Percentiles rank a stretch among this genome's conserved stretches.
phyloP scores from a whole-genome alignment of 2,329 filamentous ascomycete genomes.

The Alternaria tenuissima region DNA sequence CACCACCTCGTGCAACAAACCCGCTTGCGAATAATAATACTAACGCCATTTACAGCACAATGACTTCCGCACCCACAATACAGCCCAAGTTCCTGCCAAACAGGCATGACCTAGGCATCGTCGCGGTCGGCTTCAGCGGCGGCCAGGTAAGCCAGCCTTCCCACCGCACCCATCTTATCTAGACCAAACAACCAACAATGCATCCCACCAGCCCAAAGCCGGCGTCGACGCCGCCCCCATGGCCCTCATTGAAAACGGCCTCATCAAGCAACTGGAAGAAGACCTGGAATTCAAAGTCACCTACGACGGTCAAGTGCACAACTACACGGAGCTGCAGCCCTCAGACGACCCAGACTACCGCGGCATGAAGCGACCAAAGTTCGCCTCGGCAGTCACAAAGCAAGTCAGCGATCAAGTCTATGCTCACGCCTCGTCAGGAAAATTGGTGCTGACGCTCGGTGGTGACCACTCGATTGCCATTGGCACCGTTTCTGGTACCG shows the following conservation, averaged over 20 bases:
- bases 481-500: constrained; percentile 86
- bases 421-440: constrained; percentile 80
- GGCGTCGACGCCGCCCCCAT: constrained; percentile 91
- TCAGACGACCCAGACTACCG: constrained; percentile 78
- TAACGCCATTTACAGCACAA: constrained; percentile 34
- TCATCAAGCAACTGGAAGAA: constrained; percentile 81
- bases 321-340: constrained; percentile 79
- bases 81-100: constrained; percentile 79
- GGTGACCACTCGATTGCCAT: constrained; percentile 98
- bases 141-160: constrained; percentile 74
- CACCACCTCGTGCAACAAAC: not conserved
- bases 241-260: constrained; percentile 86
- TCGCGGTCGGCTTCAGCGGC: constrained; percentile 95
- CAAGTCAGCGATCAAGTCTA: constrained; percentile 86
- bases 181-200: constrained; percentile 3
- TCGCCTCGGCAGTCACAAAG: constrained; percentile 84
- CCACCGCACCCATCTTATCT: not conserved
- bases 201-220: constrained; percentile 72
- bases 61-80: constrained; percentile 67
- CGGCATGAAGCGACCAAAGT: constrained; percentile 91
- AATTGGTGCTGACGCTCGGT: constrained; percentile 90
- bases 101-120: constrained; percentile 83
- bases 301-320: constrained; percentile 83
- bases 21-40: not conserved
- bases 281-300: constrained; percentile 90